phyloP scores from a whole-genome alignment of 1,139 yeast genomes.

The Lodderomyces pseudojiufengensis region DNA sequence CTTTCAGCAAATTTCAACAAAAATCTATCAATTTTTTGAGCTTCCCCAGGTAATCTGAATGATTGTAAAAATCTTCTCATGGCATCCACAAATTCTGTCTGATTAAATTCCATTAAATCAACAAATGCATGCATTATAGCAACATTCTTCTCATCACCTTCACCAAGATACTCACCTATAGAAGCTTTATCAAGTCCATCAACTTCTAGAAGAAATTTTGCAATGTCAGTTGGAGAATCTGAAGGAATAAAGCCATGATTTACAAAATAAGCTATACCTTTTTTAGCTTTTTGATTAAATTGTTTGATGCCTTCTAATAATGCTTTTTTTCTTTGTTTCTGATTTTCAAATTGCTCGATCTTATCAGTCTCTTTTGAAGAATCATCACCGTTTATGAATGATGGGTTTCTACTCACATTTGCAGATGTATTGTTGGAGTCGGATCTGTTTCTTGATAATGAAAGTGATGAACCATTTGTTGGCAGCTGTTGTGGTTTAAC shows the following conservation, averaged over 20 bases:
- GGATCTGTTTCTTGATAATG: slow-evolving; percentile 34
- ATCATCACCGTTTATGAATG: slow-evolving; percentile 36
- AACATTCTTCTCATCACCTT: slow-evolving; percentile 74
- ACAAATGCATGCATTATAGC: slow-evolving; percentile 93
- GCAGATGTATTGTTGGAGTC: slow-evolving; percentile 35
- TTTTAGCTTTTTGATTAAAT: slow-evolving; percentile 83
- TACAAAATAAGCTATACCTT: slow-evolving; percentile 64
- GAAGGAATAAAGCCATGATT: slow-evolving; percentile 60
- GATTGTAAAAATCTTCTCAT: slow-evolving; percentile 79
- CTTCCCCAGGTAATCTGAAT: slow-evolving; percentile 95
- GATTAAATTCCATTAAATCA: slow-evolving; percentile 75
- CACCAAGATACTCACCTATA: slow-evolving; percentile 91
- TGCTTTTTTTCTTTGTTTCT: slow-evolving; percentile 80
- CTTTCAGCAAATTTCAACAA: slow-evolving; percentile 97
- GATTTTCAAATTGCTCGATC: slow-evolving; percentile 80
- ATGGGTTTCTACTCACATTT: slow-evolving; percentile 29
- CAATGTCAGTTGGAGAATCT: slow-evolving; percentile 64
- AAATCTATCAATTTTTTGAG: slow-evolving; percentile 94
- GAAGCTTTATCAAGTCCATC: slow-evolving; percentile 82
- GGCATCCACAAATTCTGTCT: slow-evolving; percentile 75
- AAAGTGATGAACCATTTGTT: slow-evolving; percentile 17
- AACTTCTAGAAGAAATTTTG: slow-evolving; percentile 67
- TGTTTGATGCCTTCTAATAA: slow-evolving; percentile 72
- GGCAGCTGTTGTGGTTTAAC: neutral
- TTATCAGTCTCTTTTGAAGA: slow-evolving; percentile 45